Evolutionary conservation across 805 yeast species (phyloP), one percentile per base, ranked within the genome.

Genomic region (Suhomyces kilbournensis): DNA sequence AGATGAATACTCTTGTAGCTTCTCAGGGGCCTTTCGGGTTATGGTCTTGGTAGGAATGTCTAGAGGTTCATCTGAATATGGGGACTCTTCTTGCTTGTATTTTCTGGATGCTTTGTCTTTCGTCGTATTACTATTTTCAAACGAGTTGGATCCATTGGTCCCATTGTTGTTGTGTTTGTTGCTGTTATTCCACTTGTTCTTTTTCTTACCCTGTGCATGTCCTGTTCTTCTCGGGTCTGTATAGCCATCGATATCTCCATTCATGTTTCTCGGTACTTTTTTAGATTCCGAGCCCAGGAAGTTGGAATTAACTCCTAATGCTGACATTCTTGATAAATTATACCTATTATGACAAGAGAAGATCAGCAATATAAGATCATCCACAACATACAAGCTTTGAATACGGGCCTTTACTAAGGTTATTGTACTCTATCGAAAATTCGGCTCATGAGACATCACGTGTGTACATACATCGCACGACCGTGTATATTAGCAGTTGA

Each of bases 1-100:
- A 1, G 43, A 35, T 0, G 66, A 48, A 52, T 57, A 65, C 3
- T 50, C 53, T 49, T 64, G 69, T 25, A 60, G 48, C 35, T 56
- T 54, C 12, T 50, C 56, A 7, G 60, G 59, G 10, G 47, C 50
- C 22, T 42, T 45, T 15, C 50, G 26, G 19, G 15, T 25, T 12
- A 48, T 15, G 9, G 28, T 40, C 30, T 30, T 39, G 17, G 23
- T 17, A 12, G 48, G 48, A 34, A 23, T 19, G 19, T 34, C 43
- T 7, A 20, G 17, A 6, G 30, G 14, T 9, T 46, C 48, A 14
- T 46, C 48, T 23, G 30, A 7, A 10, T 14, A 12, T 14, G 48
- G 48, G 5, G 48, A 46, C 22, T 46, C 48, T 2, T 20, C 20
- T 23, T 46, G 35, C 17, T 35, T 46, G 20, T 22, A n/a, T 15